These are phyloP conservation scores for Dacryopinax primogenitus DNA, from an alignment of 768 basidiomycete genomes.

Conservation along the genomic window DNA sequence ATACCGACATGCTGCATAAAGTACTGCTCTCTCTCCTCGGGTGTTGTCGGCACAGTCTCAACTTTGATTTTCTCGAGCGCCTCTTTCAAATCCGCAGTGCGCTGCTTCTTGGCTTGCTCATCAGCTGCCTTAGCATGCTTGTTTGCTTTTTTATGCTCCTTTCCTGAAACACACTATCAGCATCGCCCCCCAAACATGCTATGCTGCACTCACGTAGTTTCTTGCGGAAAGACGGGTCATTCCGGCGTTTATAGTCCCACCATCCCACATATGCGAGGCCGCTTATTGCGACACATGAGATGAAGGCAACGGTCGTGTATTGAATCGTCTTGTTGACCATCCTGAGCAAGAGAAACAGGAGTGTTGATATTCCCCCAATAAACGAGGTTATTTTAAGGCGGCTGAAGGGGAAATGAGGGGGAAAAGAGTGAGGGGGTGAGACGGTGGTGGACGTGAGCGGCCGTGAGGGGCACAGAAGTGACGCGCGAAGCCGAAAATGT, in stretches of 20 bases:
- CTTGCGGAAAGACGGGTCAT: constrained; percentile 76
- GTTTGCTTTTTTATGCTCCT: constrained; percentile 80
- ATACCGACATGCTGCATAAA: constrained; percentile 82
- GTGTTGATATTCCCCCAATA: not conserved
- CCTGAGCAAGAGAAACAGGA: not conserved
- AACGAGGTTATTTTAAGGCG: not conserved
- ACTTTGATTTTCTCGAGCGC: constrained; percentile 53
- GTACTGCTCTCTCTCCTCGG: constrained; percentile 71
- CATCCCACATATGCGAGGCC: constrained; percentile 70
- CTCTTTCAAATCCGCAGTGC: constrained; percentile 41
- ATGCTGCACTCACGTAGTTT: constrained; percentile 52
- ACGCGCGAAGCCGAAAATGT: constrained; percentile 8
- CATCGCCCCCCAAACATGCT: constrained; percentile 9
- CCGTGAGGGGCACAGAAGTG: not conserved
- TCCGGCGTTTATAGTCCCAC: constrained; percentile 90
- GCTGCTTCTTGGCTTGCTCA: constrained; percentile 23
- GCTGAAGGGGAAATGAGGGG: not conserved
- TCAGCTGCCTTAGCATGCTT: constrained; percentile 37
- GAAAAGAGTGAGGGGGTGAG: not conserved
- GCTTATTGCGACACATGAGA: constrained; percentile 23
- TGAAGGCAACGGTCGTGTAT: constrained; percentile 17
- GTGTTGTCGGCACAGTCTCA: constrained; percentile 54
- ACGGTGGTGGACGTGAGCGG: not conserved
- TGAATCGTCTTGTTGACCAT: constrained; percentile 4
- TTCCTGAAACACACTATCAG: constrained; percentile 40